Base-by-base conservation (phyloP, 495 filamentous ascomycete species). In the Cercophora newfieldiana region DNA sequence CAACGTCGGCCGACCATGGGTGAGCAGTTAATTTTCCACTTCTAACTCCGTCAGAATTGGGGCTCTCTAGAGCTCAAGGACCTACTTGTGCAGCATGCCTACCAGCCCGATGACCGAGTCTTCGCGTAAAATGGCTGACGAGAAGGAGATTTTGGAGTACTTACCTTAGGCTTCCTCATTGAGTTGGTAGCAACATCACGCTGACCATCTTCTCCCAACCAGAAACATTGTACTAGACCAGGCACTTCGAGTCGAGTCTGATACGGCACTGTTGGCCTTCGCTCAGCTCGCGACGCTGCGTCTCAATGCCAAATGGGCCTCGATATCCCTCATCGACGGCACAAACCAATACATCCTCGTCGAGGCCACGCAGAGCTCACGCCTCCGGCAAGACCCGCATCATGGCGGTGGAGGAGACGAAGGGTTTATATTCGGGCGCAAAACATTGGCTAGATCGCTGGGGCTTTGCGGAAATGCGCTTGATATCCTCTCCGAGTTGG, bases 301-400 rank as follows among this genome's bases (percentile, higher is more conserved):
- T 47, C 47, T 68, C 50, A 61, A 65, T 24, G 31, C 29, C 16
- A 61, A 24, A 19, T 54, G 57, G 2, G 61, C 61, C n/a, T 57
- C 59, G 58, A 64, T 68, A 59, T 70, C 68, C 29, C 68, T 70
- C 7, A 25, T 72, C 59, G 68, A 67, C 58, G 48, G 59, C 21
- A 53, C 50, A 47, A 62, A 67, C 65, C 56, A 64, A 24, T 63
- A 65, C 65, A 66, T 72, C 59, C 61, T 71, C 57, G 66, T 64
- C 49, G 69, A 71, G 62, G 66, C 57, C 24, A 71, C 69, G 10
- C 61, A 60, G 51, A 63, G 14, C 48, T 68, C 63, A 31, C 47
- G 26, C 51, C 59, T 68, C 59, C 51, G 55, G 18, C 29, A 28
- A 7, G 61, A 60, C 47, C 25, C 50, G 12, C n/a, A 22, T 60